phyloP scores from a whole-genome alignment of 331 rosid genomes.

The Cucumis variabilis region DNA sequence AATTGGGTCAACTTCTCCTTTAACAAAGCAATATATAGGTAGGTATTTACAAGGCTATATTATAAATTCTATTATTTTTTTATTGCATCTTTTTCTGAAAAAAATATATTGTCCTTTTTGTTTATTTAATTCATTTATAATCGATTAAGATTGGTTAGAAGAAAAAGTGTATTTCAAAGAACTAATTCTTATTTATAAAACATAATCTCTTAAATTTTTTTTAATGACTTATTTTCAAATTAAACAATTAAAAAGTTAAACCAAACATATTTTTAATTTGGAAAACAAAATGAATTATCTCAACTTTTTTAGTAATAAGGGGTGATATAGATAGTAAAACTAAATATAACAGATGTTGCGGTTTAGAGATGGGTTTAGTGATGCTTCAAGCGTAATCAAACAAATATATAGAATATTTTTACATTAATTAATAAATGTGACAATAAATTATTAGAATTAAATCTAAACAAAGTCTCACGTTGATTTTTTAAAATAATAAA shows the following conservation, averaged over 20 bases:
- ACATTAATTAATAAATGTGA: not conserved
- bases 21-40: not conserved
- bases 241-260: too few species aligned
- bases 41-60: not conserved
- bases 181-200: too few species aligned
- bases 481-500: too few species aligned
- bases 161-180: too few species aligned
- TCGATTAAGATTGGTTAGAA: not conserved
- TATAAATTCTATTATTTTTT: not conserved
- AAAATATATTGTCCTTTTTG: not conserved
- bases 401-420: not conserved
- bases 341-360: not conserved
- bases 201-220: too few species aligned
- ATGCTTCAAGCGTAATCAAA: not conserved
- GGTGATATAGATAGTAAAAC: not conserved
- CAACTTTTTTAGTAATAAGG: not conserved
- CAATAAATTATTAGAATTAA: too few species aligned
- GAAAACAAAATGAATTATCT: not conserved
- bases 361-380: not conserved
- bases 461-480: not conserved
- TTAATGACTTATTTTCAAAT: too few species aligned
- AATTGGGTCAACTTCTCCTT: constrained; percentile 14
- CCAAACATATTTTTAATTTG: too few species aligned
- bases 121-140: not conserved
- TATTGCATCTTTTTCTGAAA: not conserved